These are phyloP conservation scores for Ampelocalamus luodianensis DNA, from an alignment of 176 grass and related monocot species.

Conservation along the genomic window DNA sequence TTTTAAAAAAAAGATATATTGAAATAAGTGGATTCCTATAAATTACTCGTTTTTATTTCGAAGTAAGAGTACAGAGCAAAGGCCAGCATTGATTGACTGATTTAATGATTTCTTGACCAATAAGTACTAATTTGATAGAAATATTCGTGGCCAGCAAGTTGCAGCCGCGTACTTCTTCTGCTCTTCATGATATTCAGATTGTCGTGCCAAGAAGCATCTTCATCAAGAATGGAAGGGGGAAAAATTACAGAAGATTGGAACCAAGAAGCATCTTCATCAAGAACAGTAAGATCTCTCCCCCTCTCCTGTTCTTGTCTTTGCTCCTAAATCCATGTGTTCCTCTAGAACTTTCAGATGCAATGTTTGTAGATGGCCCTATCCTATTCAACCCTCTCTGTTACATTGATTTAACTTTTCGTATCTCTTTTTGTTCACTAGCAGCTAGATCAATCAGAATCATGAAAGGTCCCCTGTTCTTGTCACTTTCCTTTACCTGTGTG, in stretches of 20 bases:
- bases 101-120: constrained; percentile 8
- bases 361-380: not conserved
- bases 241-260: not conserved
- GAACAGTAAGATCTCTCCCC: not conserved
- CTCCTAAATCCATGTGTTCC: not conserved
- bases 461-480: not conserved
- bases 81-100: not conserved
- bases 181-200: not conserved
- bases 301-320: not conserved
- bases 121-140: not conserved
- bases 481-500: not conserved
- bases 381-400: not conserved
- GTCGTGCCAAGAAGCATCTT: too few species aligned
- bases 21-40: not conserved
- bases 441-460: not conserved
- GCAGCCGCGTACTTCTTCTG: not conserved
- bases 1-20: too few species aligned
- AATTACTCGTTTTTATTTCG: not conserved
- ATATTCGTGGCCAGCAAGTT: constrained; percentile 3
- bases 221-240: not conserved
- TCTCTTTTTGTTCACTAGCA: not conserved
- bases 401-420: not conserved
- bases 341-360: not conserved
- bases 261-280: not conserved
- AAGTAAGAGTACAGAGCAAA: not conserved